Evolutionary conservation across 495 filamentous ascomycete species (phyloP), one percentile per base, ranked within the genome.

Genomic region (Hyaloscypha variabilis): DNA sequence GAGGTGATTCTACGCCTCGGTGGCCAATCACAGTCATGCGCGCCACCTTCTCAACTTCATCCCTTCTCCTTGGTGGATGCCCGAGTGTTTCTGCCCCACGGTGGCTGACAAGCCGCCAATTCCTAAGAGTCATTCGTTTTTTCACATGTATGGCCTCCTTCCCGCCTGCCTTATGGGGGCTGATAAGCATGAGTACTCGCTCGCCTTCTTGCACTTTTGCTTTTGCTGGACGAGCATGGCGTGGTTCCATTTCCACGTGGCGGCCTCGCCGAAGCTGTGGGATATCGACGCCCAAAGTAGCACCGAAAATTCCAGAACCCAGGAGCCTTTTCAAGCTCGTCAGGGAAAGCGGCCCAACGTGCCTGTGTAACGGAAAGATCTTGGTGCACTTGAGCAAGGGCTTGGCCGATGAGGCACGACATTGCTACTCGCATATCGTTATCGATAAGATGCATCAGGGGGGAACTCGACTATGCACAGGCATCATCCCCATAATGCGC

Each of bases 81-180:
- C n/a, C 11, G 29, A 8, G 21, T 25, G 34, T 50, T 14, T 14
- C 49, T 24, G 50, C 64, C 64, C 64, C 64, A 66, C 64, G 64
- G n/a, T 66, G 31, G 56, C 31, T 58, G 50, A 55, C 50, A 28
- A 24, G 50, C 29, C 58, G 50, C 58, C 30, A 62, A 62, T 66
- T 66, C 56, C 21, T 51, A 60, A 65, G 63, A 60, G 56, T 66
- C 58, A 66, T 57, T 24, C 36, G 36, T 66, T 66, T 21, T n/a
- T 59, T 58, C 39, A 50, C 62, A 49, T 65, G 34, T 58, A 49
- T 65, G 34, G 51, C 10, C 42, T 19, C 30, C 30, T 59, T 39
- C 23, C 60, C 60, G 29, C 60, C 29, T 34, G 46, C 49, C 60
- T 29, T 54, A 34, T 62, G 60, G 60, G 30, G 60, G 49, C 60